Evolutionary conservation across 371 early-diverging fungal species (phyloP).

Genomic region (Coemansia sp.): DNA sequence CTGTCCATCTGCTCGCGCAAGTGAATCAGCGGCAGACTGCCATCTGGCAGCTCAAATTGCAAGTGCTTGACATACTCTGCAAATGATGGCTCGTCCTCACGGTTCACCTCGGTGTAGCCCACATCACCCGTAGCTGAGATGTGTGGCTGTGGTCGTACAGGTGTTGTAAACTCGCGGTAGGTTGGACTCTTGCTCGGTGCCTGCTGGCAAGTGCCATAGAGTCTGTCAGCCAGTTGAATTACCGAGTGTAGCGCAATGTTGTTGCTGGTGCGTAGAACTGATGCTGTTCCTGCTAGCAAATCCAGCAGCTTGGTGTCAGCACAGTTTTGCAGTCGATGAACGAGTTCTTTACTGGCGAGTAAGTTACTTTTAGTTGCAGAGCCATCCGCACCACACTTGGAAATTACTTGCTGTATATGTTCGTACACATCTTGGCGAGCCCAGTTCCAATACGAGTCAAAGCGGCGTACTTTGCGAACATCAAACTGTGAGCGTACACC

Average conservation of each 20-base stretch:
- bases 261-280: constrained; percentile 68
- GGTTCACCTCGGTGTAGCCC: constrained; percentile 72
- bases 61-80: constrained; percentile 43
- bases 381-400: constrained; percentile 16
- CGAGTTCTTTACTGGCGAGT: constrained; percentile 73
- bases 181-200: constrained; percentile 70
- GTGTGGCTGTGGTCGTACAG: constrained; percentile 74
- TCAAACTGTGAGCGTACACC: constrained; percentile 85
- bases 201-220: constrained; percentile 78
- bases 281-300: constrained; percentile 74
- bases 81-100: constrained; percentile 55
- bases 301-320: constrained; percentile 69
- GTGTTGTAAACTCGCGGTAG: constrained; percentile 77
- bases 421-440: constrained; percentile 85
- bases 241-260: constrained; percentile 59
- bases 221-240: constrained; percentile 68
- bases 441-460: constrained; percentile 98
- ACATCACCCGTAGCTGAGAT: constrained; percentile 78
- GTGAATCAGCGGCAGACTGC: constrained; percentile 58
- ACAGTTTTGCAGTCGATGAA: constrained; percentile 85
- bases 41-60: constrained; percentile 56
- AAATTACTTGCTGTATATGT: constrained; percentile 77
- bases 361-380: constrained; percentile 59
- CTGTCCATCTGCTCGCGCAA: constrained; percentile 56
- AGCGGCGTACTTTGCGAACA: constrained; percentile 82